A percentile compares a stretch with the other conserved stretches of the same genome.
These are phyloP conservation scores for Aspergillus melleus DNA, from an alignment of 2,329 filamentous ascomycete genomes.

Conservation along the genomic window DNA sequence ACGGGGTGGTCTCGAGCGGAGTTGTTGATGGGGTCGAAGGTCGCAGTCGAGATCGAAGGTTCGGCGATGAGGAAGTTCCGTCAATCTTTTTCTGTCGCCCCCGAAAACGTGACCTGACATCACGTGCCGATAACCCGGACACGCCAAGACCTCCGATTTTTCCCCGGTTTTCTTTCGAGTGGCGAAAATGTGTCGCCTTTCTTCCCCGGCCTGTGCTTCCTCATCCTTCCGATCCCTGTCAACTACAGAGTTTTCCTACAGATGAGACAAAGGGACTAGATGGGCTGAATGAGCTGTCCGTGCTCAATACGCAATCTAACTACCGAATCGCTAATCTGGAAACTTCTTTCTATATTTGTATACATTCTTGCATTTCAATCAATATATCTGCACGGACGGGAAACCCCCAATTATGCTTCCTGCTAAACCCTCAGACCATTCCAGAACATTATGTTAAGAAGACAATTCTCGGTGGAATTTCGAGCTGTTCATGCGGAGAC, in stretches of 20 bases:
- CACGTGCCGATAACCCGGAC: slow-evolving; percentile 16
- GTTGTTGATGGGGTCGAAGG: neutral
- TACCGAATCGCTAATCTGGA: too few relatives aligned
- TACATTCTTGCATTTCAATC: too few relatives aligned
- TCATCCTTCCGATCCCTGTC: neutral
- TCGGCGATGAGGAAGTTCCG: neutral
- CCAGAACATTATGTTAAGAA: too few relatives aligned
- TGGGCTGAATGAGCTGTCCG: too few relatives aligned
- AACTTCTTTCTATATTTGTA: too few relatives aligned
- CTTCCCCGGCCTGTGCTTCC: neutral
- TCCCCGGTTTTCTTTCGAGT: neutral
- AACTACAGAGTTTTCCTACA: neutral
- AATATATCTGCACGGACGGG: too few relatives aligned
- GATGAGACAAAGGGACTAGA: neutral
- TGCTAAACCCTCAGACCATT: too few relatives aligned
- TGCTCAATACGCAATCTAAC: too few relatives aligned
- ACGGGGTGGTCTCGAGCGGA: neutral
- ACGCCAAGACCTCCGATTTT: neutral
- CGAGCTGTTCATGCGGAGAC: neutral
- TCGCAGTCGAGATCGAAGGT: neutral
- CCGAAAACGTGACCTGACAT: slow-evolving; percentile 22
- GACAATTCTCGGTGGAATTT: too few relatives aligned
- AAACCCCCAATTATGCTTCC: too few relatives aligned
- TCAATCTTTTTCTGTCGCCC: slow-evolving; percentile 21
- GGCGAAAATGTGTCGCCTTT: neutral